These are phyloP conservation scores for Flaveria linearis DNA, from an alignment of 129 eudicot genomes.

Conservation along the genomic window DNA sequence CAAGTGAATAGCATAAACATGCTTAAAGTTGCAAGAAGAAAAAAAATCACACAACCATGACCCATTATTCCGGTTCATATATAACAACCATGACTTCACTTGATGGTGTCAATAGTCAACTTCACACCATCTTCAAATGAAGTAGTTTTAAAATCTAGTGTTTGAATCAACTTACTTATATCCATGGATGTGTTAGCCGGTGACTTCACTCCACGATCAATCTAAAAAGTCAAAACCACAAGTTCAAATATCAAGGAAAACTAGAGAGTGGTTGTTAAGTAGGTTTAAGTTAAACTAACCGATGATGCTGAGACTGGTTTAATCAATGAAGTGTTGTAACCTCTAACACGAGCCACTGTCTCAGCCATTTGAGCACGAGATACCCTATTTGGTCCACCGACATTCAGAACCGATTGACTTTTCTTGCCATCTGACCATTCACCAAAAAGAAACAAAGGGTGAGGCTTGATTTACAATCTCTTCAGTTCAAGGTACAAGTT, in stretches of 20 bases:
- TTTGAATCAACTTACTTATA: slow-evolving; percentile 57
- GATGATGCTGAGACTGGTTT: slow-evolving; percentile 82
- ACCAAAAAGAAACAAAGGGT: slow-evolving; percentile 10
- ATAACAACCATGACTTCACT: slow-evolving; percentile 32
- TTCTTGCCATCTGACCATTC: slow-evolving; percentile 55
- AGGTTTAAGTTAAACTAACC: slow-evolving; percentile 43
- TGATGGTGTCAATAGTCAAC: slow-evolving; percentile 61
- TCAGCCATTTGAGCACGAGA: slow-evolving; percentile 97
- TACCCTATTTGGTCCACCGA: slow-evolving; percentile 83
- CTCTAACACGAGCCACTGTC: slow-evolving; percentile 67
- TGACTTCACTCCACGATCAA: slow-evolving; percentile 91
- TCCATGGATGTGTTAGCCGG: slow-evolving; percentile 96
- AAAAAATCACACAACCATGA: not conserved
- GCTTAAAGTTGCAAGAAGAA: not conserved
- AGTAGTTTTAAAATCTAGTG: slow-evolving; percentile 56
- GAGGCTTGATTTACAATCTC: no score
- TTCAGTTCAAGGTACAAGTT: no score
- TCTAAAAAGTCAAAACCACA: slow-evolving; percentile 38
- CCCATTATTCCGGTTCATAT: not conserved
- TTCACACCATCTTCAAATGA: slow-evolving; percentile 64
- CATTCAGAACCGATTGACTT: slow-evolving; percentile 61
- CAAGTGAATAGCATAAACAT: not conserved
- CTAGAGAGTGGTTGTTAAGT: not conserved
- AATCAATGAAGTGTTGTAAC: slow-evolving; percentile 61
- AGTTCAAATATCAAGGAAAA: not conserved